phyloP scores from a whole-genome alignment of 805 yeast species.

The Hermanozyma aechmeae region DNA sequence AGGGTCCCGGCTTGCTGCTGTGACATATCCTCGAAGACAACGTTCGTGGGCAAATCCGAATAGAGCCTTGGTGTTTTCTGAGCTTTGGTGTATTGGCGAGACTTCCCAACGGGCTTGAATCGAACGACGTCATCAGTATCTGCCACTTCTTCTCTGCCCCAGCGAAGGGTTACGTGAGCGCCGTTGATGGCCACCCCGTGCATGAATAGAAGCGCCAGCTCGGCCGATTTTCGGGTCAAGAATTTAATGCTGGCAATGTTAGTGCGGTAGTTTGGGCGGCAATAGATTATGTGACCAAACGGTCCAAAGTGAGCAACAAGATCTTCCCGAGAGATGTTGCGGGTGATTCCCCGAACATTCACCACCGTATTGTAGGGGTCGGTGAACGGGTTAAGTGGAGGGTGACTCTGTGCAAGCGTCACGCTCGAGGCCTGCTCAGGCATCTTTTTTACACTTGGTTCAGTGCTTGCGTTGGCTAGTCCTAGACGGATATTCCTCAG shows the following conservation, averaged over 20 bases:
- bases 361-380: constrained; percentile 80
- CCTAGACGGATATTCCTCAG: constrained; percentile 74
- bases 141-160: constrained; percentile 19
- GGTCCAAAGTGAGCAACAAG: constrained; percentile 49
- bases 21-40: constrained; percentile 12
- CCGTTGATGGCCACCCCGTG: constrained; percentile 22
- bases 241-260: constrained; percentile 18
- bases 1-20: no score
- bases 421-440: constrained; percentile 13
- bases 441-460: no score
- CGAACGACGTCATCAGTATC: constrained; percentile 2
- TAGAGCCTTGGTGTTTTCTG: constrained; percentile 12
- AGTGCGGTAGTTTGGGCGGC: constrained; percentile 12
- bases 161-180: constrained; percentile 17
- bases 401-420: constrained; percentile 35
- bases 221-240: constrained; percentile 25
- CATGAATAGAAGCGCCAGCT: constrained; percentile 24
- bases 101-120: constrained; percentile 4
- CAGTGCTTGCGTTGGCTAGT: constrained; percentile 24
- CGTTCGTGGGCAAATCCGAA: constrained; percentile 7
- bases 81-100: constrained; percentile 6
- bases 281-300: constrained; percentile 44
- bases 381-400: constrained; percentile 54
- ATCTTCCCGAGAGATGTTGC: constrained; percentile 52
- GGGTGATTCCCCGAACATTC: constrained; percentile 56